Conservation (phyloP, 2,329 filamentous ascomycete genomes). For the Tolypocladium ovalisporum region DNA sequence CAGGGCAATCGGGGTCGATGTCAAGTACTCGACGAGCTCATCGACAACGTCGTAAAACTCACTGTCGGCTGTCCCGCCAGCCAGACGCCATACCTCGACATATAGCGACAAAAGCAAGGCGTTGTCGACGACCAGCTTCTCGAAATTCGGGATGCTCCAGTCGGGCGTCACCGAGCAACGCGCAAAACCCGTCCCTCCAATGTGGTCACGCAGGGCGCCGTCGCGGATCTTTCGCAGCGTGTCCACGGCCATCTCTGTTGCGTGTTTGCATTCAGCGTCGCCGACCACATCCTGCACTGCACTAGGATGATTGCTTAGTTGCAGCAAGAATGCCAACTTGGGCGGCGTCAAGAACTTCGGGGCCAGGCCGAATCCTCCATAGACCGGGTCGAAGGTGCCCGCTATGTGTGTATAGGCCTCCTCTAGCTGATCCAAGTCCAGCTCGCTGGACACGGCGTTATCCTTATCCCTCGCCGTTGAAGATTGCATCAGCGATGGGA, state of each 20-base stretch:
- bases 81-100: constrained; percentile 69
- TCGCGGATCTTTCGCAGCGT: constrained; percentile 65
- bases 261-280: constrained; percentile 60
- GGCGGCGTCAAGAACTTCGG: constrained; percentile 88
- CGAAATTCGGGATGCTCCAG: constrained; percentile 92
- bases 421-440: constrained; percentile 85
- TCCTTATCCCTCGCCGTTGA: constrained; percentile 10
- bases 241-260: constrained; percentile 67
- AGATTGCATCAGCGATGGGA: constrained; percentile 16
- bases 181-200: constrained; percentile 42
- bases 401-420: constrained; percentile 77
- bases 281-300: constrained; percentile 84
- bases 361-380: constrained; percentile 69
- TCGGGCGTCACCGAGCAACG: constrained; percentile 84
- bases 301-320: constrained; percentile 58
- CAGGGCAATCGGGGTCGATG: constrained; percentile 55
- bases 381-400: constrained; percentile 64
- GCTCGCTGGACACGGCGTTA: constrained; percentile 45
- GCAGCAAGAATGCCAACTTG: constrained; percentile 73
- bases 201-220: constrained; percentile 43
- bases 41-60: constrained; percentile 71
- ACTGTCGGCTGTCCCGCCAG: constrained; percentile 37
- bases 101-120: constrained; percentile 75
- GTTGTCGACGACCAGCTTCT: constrained; percentile 95
- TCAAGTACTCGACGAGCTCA: constrained; percentile 81